Evolutionary conservation across 352 stramenopile genomes (phyloP).

Genomic region (Chrysophaeum taylorii): DNA sequence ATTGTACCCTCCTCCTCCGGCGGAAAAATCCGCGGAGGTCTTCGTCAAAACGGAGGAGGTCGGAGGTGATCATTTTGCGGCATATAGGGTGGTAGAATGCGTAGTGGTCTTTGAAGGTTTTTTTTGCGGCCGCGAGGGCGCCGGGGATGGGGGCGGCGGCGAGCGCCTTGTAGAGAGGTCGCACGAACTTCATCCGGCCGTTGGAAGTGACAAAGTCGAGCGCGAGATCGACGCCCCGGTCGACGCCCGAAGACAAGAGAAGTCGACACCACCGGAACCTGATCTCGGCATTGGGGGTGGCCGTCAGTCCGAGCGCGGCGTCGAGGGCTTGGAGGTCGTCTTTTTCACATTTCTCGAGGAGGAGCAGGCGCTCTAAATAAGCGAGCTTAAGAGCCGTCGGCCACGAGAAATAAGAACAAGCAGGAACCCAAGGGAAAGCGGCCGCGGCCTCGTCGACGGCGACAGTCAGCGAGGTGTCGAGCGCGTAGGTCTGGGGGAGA

Average conservation of each 20-base stretch:
- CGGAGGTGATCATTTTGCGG: constrained; percentile 58
- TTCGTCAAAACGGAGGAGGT: constrained; percentile 45
- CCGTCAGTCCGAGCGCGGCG: constrained; percentile 45
- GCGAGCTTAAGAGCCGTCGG: constrained; percentile 48
- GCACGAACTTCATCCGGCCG: constrained; percentile 75
- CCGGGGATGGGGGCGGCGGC: constrained; percentile 41
- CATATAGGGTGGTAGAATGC: constrained; percentile 73
- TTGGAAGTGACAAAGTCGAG: constrained; percentile 63
- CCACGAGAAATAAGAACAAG: no score
- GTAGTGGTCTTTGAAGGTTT: constrained; percentile 52
- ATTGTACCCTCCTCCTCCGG: no score
- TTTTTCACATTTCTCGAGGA: no score
- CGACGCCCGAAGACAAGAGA: constrained; percentile 43
- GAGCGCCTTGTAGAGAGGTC: constrained; percentile 61
- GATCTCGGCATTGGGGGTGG: constrained; percentile 62
- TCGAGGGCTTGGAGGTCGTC: constrained; percentile 49
- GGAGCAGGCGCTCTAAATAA: constrained; percentile 54
- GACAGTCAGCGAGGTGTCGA: no score
- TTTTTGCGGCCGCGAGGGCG: constrained; percentile 33
- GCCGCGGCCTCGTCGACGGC: no score
- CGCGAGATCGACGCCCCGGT: constrained; percentile 43
- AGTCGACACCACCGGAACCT: constrained; percentile 62
- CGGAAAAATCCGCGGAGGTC: no score
- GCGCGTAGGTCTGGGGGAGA: constrained; percentile 60
- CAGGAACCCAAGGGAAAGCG: no score